Evolutionary conservation across 2,329 filamentous ascomycete species (phyloP).

Genomic region (Sclerotiophoma versabilis): DNA sequence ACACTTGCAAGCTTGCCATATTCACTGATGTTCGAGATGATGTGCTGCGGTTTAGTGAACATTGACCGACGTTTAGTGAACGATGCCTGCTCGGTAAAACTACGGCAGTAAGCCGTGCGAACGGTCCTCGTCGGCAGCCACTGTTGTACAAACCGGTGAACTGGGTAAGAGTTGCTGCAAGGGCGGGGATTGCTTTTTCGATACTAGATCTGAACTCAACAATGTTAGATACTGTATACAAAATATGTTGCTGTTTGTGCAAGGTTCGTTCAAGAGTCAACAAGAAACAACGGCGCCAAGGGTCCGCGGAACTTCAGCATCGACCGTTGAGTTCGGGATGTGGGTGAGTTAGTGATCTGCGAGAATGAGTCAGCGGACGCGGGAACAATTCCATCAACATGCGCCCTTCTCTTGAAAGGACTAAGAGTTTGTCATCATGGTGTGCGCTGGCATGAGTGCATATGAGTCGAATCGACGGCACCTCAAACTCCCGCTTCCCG

Average conservation of each 20-base stretch:
- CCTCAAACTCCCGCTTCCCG: background rate
- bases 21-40: background rate
- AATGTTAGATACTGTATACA: too few species aligned
- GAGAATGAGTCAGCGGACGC: background rate
- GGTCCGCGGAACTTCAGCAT: background rate
- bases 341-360: background rate
- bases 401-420: background rate
- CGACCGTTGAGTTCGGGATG: background rate
- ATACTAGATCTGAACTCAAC: background rate
- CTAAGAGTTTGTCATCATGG: background rate
- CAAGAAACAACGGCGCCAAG: background rate
- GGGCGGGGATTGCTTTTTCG: background rate
- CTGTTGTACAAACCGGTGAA: background rate
- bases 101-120: background rate
- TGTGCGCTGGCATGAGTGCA: slow-evolving; percentile 9
- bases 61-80: background rate
- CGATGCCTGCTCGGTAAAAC: background rate
- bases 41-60: background rate
- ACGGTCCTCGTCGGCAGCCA: slow-evolving; percentile 3
- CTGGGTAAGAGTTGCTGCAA: background rate
- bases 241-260: background rate
- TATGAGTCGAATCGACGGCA: slow-evolving; percentile 9
- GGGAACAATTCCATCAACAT: background rate
- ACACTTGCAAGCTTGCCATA: background rate
- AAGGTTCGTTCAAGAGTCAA: background rate